These are phyloP conservation scores for Yamadazyma conglobata DNA, from an alignment of 1,139 yeast genomes.

Conservation along the genomic window DNA sequence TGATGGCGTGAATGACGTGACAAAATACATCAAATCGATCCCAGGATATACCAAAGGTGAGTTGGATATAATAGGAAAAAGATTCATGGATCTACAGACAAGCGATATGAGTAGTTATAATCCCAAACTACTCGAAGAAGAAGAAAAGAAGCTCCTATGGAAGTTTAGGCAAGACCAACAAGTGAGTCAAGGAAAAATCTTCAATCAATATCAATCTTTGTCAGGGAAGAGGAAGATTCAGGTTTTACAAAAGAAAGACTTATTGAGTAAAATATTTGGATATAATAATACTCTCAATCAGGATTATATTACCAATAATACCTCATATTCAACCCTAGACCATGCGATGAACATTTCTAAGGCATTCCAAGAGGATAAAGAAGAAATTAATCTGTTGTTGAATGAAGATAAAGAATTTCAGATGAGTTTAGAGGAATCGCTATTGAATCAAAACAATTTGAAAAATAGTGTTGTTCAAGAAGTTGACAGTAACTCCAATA, in stretches of 20 bases:
- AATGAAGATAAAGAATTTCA: constrained; percentile 35
- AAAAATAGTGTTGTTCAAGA: constrained; percentile 9
- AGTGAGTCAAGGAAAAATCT: constrained; percentile 31
- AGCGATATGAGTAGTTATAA: constrained; percentile 5
- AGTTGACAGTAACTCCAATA: constrained; percentile 8
- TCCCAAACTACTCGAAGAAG: constrained; percentile 18
- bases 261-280: constrained; percentile 39
- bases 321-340: constrained; percentile 38
- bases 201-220: constrained; percentile 33
- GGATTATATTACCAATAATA: constrained; percentile 42
- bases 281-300: constrained; percentile 36
- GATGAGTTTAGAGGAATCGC: constrained; percentile 25
- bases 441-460: constrained; percentile 5
- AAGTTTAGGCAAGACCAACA: constrained; percentile 33
- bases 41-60: constrained; percentile 45
- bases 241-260: constrained; percentile 39
- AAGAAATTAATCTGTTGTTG: constrained; percentile 32
- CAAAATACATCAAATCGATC: constrained; percentile 23
- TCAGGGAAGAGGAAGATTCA: constrained; percentile 40
- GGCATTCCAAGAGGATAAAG: constrained; percentile 42
- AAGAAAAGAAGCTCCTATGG: constrained; percentile 29
- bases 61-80: constrained; percentile 20
- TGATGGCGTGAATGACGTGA: constrained; percentile 1
- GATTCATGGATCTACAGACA: constrained; percentile 11
- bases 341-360: constrained; percentile 36